A percentile compares a stretch with the other conserved stretches of the same genome.
phyloP scores from a whole-genome alignment of 129 eudicot genomes.

The Kitagawia praeruptora region DNA sequence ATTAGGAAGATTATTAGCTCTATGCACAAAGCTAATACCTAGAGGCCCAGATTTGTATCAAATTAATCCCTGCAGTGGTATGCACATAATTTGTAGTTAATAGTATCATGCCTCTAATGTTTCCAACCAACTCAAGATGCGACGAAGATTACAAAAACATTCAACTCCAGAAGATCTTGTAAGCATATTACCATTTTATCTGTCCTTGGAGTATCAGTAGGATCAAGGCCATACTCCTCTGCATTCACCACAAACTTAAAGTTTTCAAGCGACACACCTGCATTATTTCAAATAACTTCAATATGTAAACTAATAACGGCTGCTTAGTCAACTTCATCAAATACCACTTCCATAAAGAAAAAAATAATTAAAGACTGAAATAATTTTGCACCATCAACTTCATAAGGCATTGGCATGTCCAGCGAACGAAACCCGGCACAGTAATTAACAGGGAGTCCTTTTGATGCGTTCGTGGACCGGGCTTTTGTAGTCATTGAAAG shows the following conservation, averaged over 20 bases:
- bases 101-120: neutral
- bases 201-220: slow-evolving; percentile 93
- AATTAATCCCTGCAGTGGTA: neutral
- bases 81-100: neutral
- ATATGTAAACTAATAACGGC: neutral
- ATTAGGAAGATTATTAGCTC: neutral
- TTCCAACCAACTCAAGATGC: neutral
- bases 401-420: slow-evolving; percentile 36
- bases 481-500: slow-evolving; percentile 90
- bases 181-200: slow-evolving; percentile 74
- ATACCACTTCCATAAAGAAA: neutral
- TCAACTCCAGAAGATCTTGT: neutral
- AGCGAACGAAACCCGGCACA: slow-evolving; percentile 95
- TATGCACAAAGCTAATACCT: neutral
- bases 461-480: slow-evolving; percentile 60
- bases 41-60: neutral
- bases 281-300: slow-evolving; percentile 8
- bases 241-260: slow-evolving; percentile 71
- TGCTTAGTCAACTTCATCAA: neutral
- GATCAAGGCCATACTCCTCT: slow-evolving; percentile 64
- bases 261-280: slow-evolving; percentile 93
- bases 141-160: neutral
- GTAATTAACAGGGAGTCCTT: slow-evolving; percentile 91
- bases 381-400: slow-evolving; percentile 47
- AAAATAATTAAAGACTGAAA: neutral